Conservation (phyloP, 2,329 filamentous ascomycete species). For the Podosphaera aphanis region DNA sequence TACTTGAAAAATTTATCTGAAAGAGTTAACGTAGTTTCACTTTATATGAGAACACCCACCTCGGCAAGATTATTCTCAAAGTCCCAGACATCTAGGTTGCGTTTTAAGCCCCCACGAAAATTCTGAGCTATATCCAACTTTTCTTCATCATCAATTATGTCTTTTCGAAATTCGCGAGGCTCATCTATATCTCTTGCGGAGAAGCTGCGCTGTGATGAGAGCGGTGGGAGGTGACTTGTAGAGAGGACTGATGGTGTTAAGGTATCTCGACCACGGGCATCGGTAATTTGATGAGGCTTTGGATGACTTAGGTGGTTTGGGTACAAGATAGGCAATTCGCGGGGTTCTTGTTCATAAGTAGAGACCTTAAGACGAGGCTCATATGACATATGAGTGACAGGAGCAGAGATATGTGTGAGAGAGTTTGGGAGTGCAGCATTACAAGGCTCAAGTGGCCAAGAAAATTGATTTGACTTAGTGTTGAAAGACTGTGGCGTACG, state of each 20-base stretch:
- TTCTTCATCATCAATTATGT: conserved; percentile 3
- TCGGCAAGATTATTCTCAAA: conserved; percentile 14
- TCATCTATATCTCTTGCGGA: conserved; percentile 12
- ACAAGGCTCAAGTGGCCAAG: conserved; percentile 8
- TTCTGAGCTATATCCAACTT: conserved; percentile 5
- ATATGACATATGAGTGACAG: conserved; percentile 9
- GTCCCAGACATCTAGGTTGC: conserved; percentile 13
- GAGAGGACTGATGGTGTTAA: conserved; percentile 4
- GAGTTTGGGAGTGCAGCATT: conserved; percentile 7
- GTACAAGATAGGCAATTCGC: too few relatives aligned
- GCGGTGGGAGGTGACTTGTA: conserved; percentile 6
- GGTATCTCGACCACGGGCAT: conserved; percentile 9
- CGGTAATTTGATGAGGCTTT: conserved; percentile 4
- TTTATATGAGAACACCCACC: conserved; percentile 5
- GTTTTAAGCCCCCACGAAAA: conserved; percentile 12
- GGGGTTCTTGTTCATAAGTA: conserved; percentile 10
- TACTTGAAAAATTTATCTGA: conserved; percentile 11
- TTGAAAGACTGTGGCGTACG: conserved; percentile 9
- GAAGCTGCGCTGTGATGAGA: conserved; percentile 1
- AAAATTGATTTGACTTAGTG: conserved; percentile 9
- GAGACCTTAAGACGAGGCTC: conserved; percentile 7
- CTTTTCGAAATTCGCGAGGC: conserved; percentile 6
- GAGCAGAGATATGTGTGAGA: conserved; percentile 9
- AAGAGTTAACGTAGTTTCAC: conserved; percentile 1
- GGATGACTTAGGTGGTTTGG: too few relatives aligned